Base-by-base conservation (phyloP, 768 basidiomycete species). In the Russula emetica region DNA sequence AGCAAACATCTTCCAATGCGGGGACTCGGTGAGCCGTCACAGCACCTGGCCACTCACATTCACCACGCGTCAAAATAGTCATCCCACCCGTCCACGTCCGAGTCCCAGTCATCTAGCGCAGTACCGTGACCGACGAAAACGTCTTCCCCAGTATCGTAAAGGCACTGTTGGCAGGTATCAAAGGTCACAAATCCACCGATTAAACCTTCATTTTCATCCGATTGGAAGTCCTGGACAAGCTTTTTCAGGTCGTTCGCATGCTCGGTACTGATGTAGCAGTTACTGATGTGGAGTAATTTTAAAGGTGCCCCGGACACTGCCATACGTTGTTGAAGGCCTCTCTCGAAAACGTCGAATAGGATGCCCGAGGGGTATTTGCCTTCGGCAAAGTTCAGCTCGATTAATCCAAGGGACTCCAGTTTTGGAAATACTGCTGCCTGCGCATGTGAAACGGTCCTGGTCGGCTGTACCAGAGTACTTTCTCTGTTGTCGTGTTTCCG, bases 351-450 rank as follows among this genome's bases (percentile, higher is more conserved):
- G 26, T 63, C 51, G 9, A 28, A 52, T 2, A 59, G 11, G 14
- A 9, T 11, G 10, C 51, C 51, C 8, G 5, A 0, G 34, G 11
- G 18, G 26, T 34, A 44, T 8, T 59, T 42, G 9, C 9, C 4
- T 30, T 26, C 34, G 9, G 9, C 8, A 10, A 58, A 63, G 20
- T 47, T 26, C n/a, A 63, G 10, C 34, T 18, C 32, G 24, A 13
- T 45, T 42, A 63, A 20, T 13, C 24, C 42, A 22, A 63, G 51
- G 22, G 32, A 53, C 8, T 8, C 54, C 57, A 63, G 36, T 14
- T 47, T 53, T 4, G 57, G 57, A 16, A 63, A 63, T n/a, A 20
- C 1, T n/a, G 22, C 22, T 5, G 9, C 10, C 3, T 16, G 45
- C 9, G 22, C 22, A 24, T 47, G 22, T 24, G n/a, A 0, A 2